Percentiles rank a stretch among this genome's conserved stretches.
phyloP scores from a whole-genome alignment of 2,329 filamentous ascomycete genomes.

The Teratosphaeria nubilosa region DNA sequence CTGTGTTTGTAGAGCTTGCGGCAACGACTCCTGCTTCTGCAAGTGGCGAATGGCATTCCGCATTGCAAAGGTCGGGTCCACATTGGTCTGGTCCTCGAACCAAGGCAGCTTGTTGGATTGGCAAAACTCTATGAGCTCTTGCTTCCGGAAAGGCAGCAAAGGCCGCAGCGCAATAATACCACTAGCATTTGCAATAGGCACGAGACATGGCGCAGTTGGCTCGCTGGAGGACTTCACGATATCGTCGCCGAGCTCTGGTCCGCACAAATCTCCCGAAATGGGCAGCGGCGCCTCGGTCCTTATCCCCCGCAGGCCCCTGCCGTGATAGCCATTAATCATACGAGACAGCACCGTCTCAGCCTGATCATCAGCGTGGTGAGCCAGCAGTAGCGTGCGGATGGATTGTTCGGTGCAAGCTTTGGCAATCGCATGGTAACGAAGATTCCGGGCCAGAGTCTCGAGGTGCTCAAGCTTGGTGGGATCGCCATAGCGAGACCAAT shows the following conservation, averaged over 20 bases:
- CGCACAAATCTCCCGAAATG: conserved; percentile 49
- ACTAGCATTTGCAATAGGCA: conserved; percentile 32
- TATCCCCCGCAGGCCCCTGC: conserved; percentile 49
- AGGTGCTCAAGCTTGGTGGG: conserved; percentile 50
- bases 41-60: conserved; percentile 74
- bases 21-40: conserved; percentile 49
- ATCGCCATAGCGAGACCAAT: conserved; percentile 28
- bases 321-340: conserved; percentile 54
- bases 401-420: conserved; percentile 42
- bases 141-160: conserved; percentile 60
- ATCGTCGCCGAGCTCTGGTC: conserved; percentile 58
- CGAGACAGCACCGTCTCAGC: conserved; percentile 83
- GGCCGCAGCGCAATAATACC: conserved; percentile 61
- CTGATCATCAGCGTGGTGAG: conserved; percentile 84
- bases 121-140: conserved; percentile 65
- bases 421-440: conserved; percentile 65
- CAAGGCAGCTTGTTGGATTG: conserved; percentile 56
- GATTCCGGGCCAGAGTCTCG: conserved; percentile 63
- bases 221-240: conserved; percentile 21
- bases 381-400: conserved; percentile 59
- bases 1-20: conserved; percentile 56
- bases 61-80: conserved; percentile 62
- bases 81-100: conserved; percentile 80
- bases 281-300: conserved; percentile 47
- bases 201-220: background rate